Percentiles rank a stretch among this genome's conserved stretches.
phyloP scores from a whole-genome alignment of 352 stramenopile genomes.

The Pseudoperonospora humuli region DNA sequence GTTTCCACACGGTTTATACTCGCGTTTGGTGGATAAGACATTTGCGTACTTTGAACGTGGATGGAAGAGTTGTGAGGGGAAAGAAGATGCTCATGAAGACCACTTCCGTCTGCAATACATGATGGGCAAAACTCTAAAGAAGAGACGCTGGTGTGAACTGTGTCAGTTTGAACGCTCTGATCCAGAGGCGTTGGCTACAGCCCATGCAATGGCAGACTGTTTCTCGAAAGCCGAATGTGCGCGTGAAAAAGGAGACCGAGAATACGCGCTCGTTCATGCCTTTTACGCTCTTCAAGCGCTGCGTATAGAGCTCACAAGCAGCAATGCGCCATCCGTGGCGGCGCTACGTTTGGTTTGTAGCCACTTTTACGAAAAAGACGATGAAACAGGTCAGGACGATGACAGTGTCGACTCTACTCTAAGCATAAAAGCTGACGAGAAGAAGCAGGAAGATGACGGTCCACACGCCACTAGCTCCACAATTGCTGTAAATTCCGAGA shows the following conservation, averaged over 20 bases:
- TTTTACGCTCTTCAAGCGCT: constrained; percentile 71
- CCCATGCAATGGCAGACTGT: constrained; percentile 32
- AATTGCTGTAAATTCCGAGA: constrained; percentile 1
- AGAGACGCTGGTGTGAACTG: constrained; percentile 33
- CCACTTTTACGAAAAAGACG: constrained; percentile 53
- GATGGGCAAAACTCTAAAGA: constrained; percentile 66
- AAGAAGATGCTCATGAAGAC: constrained; percentile 36
- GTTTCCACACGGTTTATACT: constrained; percentile 27
- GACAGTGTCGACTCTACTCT: neutral
- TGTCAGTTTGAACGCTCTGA: constrained; percentile 1
- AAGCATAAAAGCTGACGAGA: neutral
- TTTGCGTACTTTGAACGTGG: constrained; percentile 36
- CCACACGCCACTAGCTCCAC: neutral
- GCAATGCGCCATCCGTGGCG: constrained; percentile 14
- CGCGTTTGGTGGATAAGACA: constrained; percentile 20
- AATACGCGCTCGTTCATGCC: constrained; percentile 65
- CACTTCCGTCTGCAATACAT: constrained; percentile 69
- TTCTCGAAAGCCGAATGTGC: constrained; percentile 53
- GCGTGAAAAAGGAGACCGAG: constrained; percentile 52
- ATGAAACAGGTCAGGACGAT: constrained; percentile 15
- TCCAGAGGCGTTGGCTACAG: constrained; percentile 12
- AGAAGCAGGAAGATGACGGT: neutral
- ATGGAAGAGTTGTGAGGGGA: constrained; percentile 25
- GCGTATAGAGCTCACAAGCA: constrained; percentile 43
- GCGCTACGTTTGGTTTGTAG: constrained; percentile 36